phyloP scores from a whole-genome alignment of 331 rosid genomes.

The Stylosanthes scabra region DNA sequence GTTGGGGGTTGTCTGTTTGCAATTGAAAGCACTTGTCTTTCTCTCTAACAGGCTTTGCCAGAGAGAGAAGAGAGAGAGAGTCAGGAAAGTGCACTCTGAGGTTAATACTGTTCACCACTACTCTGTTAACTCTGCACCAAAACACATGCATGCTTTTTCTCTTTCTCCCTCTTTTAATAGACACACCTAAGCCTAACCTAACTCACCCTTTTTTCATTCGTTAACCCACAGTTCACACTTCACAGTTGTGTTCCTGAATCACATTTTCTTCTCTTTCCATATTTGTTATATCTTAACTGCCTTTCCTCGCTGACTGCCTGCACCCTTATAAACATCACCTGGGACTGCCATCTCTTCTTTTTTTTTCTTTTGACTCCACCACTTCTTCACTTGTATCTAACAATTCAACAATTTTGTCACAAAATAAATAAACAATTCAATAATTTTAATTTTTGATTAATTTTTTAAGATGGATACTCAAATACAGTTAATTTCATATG shows the following conservation, averaged over 20 bases:
- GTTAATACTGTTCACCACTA: conserved; percentile 54
- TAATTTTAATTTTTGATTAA: too few species aligned
- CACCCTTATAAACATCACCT: conserved; percentile 51
- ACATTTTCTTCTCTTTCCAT: conserved; percentile 48
- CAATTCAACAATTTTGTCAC: background rate
- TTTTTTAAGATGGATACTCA: too few species aligned
- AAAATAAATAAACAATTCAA: too few species aligned
- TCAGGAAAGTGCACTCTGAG: conserved; percentile 82
- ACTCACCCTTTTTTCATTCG: conserved; percentile 47
- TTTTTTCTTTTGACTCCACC: background rate
- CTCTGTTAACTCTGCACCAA: conserved; percentile 63
- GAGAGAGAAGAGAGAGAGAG: conserved; percentile 4
- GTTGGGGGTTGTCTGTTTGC: conserved; percentile 56
- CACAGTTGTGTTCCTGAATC: conserved; percentile 28
- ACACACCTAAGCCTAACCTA: conserved; percentile 57
- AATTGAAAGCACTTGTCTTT: conserved; percentile 64
- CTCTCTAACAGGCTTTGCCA: conserved; percentile 46
- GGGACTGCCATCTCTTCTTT: conserved; percentile 25
- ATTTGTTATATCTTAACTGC: conserved; percentile 42
- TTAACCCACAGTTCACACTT: conserved; percentile 39
- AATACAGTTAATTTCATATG: too few species aligned
- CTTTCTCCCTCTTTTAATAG: conserved; percentile 23
- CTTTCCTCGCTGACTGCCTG: conserved; percentile 44
- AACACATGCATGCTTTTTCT: conserved; percentile 63
- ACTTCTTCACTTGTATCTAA: too few species aligned